Evolutionary conservation across 148 eudicot species (phyloP), one percentile per base, ranked within the genome.

Genomic region (Drosera capensis): DNA sequence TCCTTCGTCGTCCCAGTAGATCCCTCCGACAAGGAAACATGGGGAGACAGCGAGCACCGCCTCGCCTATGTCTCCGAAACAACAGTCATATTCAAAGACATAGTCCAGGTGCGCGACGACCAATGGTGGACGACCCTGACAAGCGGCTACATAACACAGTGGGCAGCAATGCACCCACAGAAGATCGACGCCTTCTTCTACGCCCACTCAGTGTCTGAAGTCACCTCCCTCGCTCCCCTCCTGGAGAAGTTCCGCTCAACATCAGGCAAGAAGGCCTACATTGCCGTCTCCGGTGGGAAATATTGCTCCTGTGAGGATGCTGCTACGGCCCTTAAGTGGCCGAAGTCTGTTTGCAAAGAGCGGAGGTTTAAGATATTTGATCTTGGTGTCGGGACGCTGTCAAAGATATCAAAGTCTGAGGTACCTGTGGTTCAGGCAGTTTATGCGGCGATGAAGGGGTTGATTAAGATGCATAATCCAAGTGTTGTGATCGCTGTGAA

Each of bases 1-100:
- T 80, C 97, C n/a, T 90, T 71, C 46, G 95, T 84, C 36, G 61
- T 90, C 6, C 95, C 97, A 11, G 87, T 90, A 5, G 80, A 90
- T 35, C 78, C 93, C 5, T 78, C 71, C 22, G 97, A 90, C 61
- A 84, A 90, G 52, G 97, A 90, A 58, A 90, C 93, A 43, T 90
- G 97, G 97, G 97, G 97, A 0, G 97, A 90, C 43, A 90, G 97
- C 34, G 97, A 90, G 46, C 97, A 90, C 55, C 63, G 97, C 19
- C 93, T 90, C 0, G 97, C 97, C 5, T 90, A 90, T 40, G 85
- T 90, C 12, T 78, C 97, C 3, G 95, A 90, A 52, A 90, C 97
- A 15, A 90, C 97, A 0, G 97, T 84, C 0, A 84, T 90, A 25
- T 90, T 84, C 84, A 90, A 90, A 66, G 85, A 73, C 50, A 49